phyloP scores from a whole-genome alignment of 495 filamentous ascomycete species.

The Thozetella sp. region DNA sequence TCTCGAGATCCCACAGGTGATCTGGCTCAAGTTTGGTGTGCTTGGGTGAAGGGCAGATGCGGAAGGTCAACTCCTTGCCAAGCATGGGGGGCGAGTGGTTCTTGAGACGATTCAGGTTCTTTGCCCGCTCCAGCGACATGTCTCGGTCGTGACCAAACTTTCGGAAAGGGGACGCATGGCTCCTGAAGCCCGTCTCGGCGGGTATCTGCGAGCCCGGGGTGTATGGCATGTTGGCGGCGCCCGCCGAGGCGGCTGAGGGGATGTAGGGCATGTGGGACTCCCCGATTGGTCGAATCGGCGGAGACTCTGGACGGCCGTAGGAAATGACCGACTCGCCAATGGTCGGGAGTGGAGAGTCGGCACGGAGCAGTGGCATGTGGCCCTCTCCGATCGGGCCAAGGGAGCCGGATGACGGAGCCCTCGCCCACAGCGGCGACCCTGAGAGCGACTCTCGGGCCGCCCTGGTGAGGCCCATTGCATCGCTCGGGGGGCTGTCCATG shows the following conservation, averaged over 20 bases:
- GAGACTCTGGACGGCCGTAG: constrained; percentile 24
- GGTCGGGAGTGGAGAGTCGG: constrained; percentile 34
- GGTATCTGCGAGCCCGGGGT: constrained; percentile 25
- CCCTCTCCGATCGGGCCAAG: constrained; percentile 34
- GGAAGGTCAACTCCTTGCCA: constrained; percentile 73
- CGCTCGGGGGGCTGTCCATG: constrained; percentile 38
- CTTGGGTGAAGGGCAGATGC: constrained; percentile 75
- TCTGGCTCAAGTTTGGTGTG: constrained; percentile 76
- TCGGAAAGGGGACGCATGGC: constrained; percentile 26
- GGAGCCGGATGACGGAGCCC: constrained; percentile 15
- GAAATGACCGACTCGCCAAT: constrained; percentile 31
- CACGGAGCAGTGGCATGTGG: constrained; percentile 35
- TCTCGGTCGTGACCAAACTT: constrained; percentile 35
- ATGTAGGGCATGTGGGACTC: constrained; percentile 38
- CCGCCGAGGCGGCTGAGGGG: constrained; percentile 29
- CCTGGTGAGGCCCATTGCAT: constrained; percentile 40
- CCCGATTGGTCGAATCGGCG: constrained; percentile 28
- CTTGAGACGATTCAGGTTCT: constrained; percentile 34
- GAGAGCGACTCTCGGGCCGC: constrained; percentile 28
- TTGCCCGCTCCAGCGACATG: constrained; percentile 37
- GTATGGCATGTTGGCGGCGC: constrained; percentile 31
- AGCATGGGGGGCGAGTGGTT: constrained; percentile 80
- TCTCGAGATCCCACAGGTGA: constrained; percentile 36
- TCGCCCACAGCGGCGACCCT: constrained; percentile 24
- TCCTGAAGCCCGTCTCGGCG: constrained; percentile 27